phyloP scores from a whole-genome alignment of 2,329 filamentous ascomycete genomes.

The Fusarium sp. region DNA sequence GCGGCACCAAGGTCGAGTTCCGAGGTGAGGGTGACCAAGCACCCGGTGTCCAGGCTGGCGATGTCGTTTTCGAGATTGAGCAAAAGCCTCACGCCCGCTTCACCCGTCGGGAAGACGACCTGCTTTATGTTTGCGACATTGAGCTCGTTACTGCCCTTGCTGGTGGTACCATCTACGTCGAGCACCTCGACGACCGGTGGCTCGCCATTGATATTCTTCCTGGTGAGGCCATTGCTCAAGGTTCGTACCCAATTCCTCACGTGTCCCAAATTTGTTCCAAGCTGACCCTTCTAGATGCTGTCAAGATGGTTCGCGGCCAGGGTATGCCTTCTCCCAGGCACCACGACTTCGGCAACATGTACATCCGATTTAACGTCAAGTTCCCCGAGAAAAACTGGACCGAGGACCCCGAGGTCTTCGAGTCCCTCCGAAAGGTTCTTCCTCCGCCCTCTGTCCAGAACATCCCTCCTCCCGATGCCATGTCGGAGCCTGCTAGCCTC shows the following conservation, averaged over 20 bases:
- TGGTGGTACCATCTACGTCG: slow-evolving; percentile 89
- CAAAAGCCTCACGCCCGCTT: slow-evolving; percentile 98
- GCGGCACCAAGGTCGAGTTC: slow-evolving; percentile 97
- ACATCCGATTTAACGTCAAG: slow-evolving; percentile 97
- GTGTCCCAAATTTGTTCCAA: slow-evolving; percentile 4
- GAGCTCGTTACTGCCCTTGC: slow-evolving; percentile 95
- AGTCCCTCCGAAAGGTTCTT: slow-evolving; percentile 86
- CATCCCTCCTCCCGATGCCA: slow-evolving; percentile 81
- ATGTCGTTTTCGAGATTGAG: slow-evolving; percentile 98
- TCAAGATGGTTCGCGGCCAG: slow-evolving; percentile 96
- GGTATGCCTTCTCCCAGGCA: slow-evolving; percentile 97
- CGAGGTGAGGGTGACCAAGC: slow-evolving; percentile 96
- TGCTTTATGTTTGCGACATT: slow-evolving; percentile 95
- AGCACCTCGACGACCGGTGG: slow-evolving; percentile 98
- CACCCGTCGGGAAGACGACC: slow-evolving; percentile 94
- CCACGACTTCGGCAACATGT: slow-evolving; percentile 95
- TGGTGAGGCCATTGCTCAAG: slow-evolving; percentile 93
- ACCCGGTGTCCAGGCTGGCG: slow-evolving; percentile 91
- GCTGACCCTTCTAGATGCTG: slow-evolving; percentile 70
- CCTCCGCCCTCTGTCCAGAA: slow-evolving; percentile 74
- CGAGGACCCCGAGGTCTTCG: slow-evolving; percentile 75
- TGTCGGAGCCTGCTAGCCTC: slow-evolving; percentile 90
- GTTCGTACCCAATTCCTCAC: slow-evolving; percentile 64
- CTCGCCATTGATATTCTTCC: slow-evolving; percentile 91
- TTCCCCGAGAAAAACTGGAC: slow-evolving; percentile 87